Conservation (phyloP, 1,284 basidiomycete species). For the Marasmius oreades region DNA sequence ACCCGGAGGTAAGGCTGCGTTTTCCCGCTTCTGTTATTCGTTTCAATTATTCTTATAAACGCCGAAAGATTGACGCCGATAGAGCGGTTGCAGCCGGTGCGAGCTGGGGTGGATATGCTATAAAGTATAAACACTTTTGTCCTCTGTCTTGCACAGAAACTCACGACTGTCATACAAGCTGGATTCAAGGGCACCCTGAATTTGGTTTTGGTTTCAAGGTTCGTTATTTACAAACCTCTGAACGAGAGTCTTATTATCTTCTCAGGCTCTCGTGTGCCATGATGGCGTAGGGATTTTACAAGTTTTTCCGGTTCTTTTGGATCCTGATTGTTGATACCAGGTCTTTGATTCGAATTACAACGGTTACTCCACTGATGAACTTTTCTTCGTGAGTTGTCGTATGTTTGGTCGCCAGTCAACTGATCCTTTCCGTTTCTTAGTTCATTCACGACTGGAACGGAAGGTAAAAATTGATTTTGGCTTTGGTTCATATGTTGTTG, state of each 20-base stretch:
- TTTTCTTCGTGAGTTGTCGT: conserved; percentile 1
- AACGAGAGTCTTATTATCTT: not conserved
- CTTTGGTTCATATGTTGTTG: conserved; percentile 12
- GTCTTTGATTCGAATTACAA: conserved; percentile 72
- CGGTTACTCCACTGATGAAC: conserved; percentile 1
- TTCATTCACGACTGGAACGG: conserved; percentile 86
- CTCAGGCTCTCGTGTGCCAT: conserved; percentile 75
- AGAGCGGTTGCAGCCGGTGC: conserved; percentile 80
- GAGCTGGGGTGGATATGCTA: conserved; percentile 80
- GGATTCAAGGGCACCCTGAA: conserved; percentile 92
- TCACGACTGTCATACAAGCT: conserved; percentile 45
- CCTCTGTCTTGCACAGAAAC: conserved; percentile 3
- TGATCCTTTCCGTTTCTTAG: conserved; percentile 30
- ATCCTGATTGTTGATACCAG: conserved; percentile 19
- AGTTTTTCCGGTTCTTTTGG: not conserved
- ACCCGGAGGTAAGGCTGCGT: conserved; percentile 57
- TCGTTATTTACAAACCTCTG: conserved; percentile 3
- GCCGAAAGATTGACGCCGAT: conserved; percentile 67
- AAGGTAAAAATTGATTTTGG: not conserved
- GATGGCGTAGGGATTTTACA: conserved; percentile 64
- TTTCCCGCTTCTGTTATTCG: not conserved
- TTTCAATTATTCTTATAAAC: not conserved
- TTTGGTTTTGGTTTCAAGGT: conserved; percentile 80
- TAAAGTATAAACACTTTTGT: conserved; percentile 53
- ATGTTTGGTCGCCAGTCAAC: not conserved